Percentiles rank a stretch among this genome's conserved stretches.
phyloP scores from a whole-genome alignment of 108 stramenopile species.

The Cyclostephanos tholiformis region DNA sequence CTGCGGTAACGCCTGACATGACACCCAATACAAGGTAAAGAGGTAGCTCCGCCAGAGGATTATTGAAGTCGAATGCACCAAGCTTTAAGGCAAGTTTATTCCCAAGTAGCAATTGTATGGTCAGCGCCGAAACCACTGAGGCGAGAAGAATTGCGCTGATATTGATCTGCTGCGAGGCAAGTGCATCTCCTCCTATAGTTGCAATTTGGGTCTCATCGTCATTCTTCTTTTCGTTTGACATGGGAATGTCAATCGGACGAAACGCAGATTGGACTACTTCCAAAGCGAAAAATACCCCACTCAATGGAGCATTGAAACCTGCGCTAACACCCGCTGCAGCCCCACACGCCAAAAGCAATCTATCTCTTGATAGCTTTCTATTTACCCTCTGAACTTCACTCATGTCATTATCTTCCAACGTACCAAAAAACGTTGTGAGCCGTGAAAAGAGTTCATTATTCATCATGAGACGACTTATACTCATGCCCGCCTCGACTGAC shows the following conservation, averaged over 20 bases:
- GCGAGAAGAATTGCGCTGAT: constrained; percentile 78
- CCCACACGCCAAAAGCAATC: constrained; percentile 80
- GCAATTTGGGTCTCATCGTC: constrained; percentile 18
- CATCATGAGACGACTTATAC: constrained; percentile 61
- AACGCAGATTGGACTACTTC: constrained; percentile 79
- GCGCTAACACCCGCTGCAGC: constrained; percentile 92
- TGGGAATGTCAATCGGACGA: constrained; percentile 40
- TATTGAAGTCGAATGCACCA: constrained; percentile 58
- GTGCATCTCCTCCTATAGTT: constrained; percentile 46
- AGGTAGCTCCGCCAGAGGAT: constrained; percentile 85
- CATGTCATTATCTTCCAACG: constrained; percentile 41
- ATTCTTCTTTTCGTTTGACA: constrained; percentile 9
- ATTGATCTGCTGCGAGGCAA: constrained; percentile 51
- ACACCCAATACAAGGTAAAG: constrained; percentile 84
- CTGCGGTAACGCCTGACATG: constrained; percentile 70
- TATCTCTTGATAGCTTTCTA: constrained; percentile 54
- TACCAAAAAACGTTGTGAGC: constrained; percentile 37
- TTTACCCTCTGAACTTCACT: constrained; percentile 35
- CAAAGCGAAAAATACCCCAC: constrained; percentile 93
- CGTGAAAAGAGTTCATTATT: constrained; percentile 37
- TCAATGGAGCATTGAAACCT: constrained; percentile 93
- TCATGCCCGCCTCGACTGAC: constrained; percentile 82
- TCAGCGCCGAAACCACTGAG: constrained; percentile 78
- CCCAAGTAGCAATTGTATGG: constrained; percentile 72
- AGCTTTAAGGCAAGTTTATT: constrained; percentile 73